Conservation (phyloP, 2,329 filamentous ascomycete species). For the Waltergamsia citrina region DNA sequence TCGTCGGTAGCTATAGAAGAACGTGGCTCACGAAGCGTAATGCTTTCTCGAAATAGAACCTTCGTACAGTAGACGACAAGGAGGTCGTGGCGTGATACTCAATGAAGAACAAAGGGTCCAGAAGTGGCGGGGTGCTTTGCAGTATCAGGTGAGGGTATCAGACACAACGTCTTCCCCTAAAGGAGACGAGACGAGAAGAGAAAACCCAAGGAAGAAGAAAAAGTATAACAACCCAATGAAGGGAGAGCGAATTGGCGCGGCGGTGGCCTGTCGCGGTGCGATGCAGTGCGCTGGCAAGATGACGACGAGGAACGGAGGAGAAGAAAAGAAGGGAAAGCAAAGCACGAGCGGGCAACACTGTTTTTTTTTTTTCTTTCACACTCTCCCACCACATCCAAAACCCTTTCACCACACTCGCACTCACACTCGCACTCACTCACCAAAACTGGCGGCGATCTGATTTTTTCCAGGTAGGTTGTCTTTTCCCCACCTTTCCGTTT, state of each 20-base stretch:
- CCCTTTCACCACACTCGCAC: not conserved
- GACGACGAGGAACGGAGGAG: conserved; percentile 6
- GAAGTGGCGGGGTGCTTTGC: not conserved
- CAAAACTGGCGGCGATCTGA: too few relatives aligned
- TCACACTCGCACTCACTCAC: too few relatives aligned
- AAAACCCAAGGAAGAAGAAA: conserved; percentile 24
- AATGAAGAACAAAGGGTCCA: too few relatives aligned
- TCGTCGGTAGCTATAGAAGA: not conserved
- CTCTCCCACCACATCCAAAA: not conserved
- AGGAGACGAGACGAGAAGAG: conserved; percentile 9
- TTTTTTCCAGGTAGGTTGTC: too few relatives aligned
- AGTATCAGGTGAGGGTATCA: not conserved
- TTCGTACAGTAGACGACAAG: too few relatives aligned
- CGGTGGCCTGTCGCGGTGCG: conserved; percentile 22
- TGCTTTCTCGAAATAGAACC: too few relatives aligned
- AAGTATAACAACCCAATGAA: conserved; percentile 30
- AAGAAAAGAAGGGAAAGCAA: conserved; percentile 1
- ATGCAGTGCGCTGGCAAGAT: conserved; percentile 5
- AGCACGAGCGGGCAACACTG: not conserved
- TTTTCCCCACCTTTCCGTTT: too few relatives aligned
- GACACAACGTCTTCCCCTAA: too few relatives aligned
- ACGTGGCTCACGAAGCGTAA: not conserved
- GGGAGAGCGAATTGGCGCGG: conserved; percentile 29
- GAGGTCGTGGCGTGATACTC: too few relatives aligned
- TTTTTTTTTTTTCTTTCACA: conserved; percentile 1